Evolutionary conservation across 495 filamentous ascomycete genomes (phyloP), one percentile per base, ranked within the genome.

Genomic region (Terfezia boudieri): DNA sequence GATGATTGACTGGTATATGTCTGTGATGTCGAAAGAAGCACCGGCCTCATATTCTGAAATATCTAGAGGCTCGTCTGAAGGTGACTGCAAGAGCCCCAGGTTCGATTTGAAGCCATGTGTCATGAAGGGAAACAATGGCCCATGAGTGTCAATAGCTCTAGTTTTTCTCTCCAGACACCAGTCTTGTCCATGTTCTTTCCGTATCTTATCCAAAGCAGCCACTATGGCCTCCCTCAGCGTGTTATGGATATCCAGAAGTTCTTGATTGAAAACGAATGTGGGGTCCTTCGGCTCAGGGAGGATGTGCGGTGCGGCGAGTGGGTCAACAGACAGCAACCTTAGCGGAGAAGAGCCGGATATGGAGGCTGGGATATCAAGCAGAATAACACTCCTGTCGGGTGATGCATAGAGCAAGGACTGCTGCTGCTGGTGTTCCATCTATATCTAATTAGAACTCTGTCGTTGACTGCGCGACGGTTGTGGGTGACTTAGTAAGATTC

Each of bases 291-390:
- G 61, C 12, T 58, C 60, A 10, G 54, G 9, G 32, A 60, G 43
- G 11, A 32, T 36, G 23, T 64, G 58, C n/a, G 53, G 64, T 14
- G 14, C 14, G 41, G 12, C 41, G 2, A 46, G 41, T 46, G 41
- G 41, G 4, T 14, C 41, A 20, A 20, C 41, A 8, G 41, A 46
- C 14, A 46, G 41, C 8, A 46, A 20, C 41, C 17, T 46, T 8
- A 14, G 41, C 14, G 49, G 46, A 22, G 23, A 37, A 4, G 43
- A 38, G 12, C 48, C 26, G 37, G 53, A 55, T 55, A 84, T 80
- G 3, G 81, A 83, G n/a, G 58, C 57, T 14, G 81, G 81, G 20
- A 81, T 77, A 59, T 84, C 81, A 48, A 84, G 57, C 12, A 84
- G 66, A 37, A 74, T 73, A 17, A 74, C 57, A 4, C 69, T 71